Conservation (phyloP, 129 eudicot genomes). For the Saussurea involucrata region DNA sequence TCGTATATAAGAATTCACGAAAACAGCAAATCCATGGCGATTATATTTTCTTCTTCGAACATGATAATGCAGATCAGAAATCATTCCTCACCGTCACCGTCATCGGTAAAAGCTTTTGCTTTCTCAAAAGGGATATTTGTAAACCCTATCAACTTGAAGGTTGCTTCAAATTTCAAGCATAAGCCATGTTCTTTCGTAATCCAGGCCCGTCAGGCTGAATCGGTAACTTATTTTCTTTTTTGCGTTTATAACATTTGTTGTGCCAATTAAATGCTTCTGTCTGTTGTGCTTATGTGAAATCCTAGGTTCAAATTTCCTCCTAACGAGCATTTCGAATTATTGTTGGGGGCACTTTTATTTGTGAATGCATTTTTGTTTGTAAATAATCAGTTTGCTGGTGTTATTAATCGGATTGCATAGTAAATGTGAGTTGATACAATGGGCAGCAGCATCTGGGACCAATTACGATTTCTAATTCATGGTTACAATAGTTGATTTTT, state of each 20-base stretch:
- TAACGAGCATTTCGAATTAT: no score
- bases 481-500: neutral
- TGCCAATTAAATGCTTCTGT: neutral
- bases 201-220: constrained; percentile 14
- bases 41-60: constrained; percentile 22
- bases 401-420: neutral
- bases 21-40: constrained; percentile 21
- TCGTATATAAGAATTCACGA: neutral
- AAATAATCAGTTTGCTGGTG: neutral
- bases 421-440: neutral
- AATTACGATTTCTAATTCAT: neutral
- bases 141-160: constrained; percentile 22
- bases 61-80: constrained; percentile 20
- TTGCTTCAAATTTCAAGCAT: constrained; percentile 8
- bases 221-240: neutral
- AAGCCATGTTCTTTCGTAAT: constrained; percentile 13
- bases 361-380: neutral
- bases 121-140: constrained; percentile 19
- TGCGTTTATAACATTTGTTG: neutral
- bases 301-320: neutral
- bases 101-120: constrained; percentile 3
- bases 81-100: constrained; percentile 6
- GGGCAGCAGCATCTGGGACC: neutral
- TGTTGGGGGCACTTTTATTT: no score
- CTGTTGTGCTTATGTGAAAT: neutral